A percentile compares a stretch with the other conserved stretches of the same genome.
phyloP scores from a whole-genome alignment of 306 rosid genomes.

The Malus fusca region DNA sequence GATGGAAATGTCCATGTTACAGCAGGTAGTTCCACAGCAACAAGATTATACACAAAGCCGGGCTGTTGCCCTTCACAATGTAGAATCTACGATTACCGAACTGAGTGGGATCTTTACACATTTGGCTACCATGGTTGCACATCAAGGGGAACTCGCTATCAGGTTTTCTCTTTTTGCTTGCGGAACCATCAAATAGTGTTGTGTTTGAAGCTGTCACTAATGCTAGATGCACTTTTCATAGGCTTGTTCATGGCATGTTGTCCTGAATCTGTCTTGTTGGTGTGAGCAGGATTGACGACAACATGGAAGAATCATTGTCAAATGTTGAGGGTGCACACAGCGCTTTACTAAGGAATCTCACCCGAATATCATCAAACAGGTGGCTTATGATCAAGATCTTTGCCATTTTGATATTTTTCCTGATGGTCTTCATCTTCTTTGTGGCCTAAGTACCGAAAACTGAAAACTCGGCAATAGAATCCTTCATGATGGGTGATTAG shows the following conservation, averaged over 20 bases:
- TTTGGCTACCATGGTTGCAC: slow-evolving; percentile 96
- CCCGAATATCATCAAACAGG: slow-evolving; percentile 74
- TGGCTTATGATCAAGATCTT: slow-evolving; percentile 90
- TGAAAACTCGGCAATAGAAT: slow-evolving; percentile 11
- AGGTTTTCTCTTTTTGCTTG: slow-evolving; percentile 41
- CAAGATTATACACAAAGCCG: slow-evolving; percentile 66
- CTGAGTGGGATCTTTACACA: slow-evolving; percentile 87
- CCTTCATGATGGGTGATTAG: background rate
- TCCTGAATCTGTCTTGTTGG: slow-evolving; percentile 22
- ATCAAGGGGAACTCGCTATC: slow-evolving; percentile 97
- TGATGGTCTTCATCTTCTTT: slow-evolving; percentile 65
- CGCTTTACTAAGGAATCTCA: slow-evolving; percentile 79
- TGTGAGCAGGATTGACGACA: slow-evolving; percentile 75
- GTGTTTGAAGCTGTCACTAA: background rate
- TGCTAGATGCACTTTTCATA: background rate
- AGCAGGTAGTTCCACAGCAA: slow-evolving; percentile 85
- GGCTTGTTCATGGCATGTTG: slow-evolving; percentile 4
- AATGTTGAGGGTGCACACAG: slow-evolving; percentile 90
- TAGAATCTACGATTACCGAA: slow-evolving; percentile 91
- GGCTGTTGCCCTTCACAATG: slow-evolving; percentile 76
- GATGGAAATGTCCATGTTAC: slow-evolving; percentile 93
- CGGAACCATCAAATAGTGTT: background rate
- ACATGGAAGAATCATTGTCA: slow-evolving; percentile 85
- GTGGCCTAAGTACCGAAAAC: slow-evolving; percentile 47
- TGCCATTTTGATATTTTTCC: slow-evolving; percentile 60